Evolutionary conservation across 2,329 filamentous ascomycete species (phyloP).

Genomic region (Cladosporium velox): DNA sequence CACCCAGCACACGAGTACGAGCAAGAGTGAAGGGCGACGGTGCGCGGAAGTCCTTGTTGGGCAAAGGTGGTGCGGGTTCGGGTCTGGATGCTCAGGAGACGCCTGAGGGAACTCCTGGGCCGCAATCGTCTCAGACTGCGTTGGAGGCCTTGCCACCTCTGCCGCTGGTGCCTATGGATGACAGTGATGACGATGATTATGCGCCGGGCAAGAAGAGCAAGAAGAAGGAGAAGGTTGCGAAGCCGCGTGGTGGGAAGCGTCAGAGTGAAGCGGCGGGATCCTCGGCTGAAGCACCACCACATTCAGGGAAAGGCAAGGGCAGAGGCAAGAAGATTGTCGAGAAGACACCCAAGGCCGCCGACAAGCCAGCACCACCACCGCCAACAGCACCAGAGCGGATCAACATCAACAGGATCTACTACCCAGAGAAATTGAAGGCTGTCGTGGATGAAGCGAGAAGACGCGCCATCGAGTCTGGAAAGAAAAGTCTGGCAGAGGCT

Average conservation of each 20-base stretch:
- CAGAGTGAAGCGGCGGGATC: slow-evolving; percentile 22
- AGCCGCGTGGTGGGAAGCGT: slow-evolving; percentile 28
- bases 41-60: slow-evolving; percentile 44
- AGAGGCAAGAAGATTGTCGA: slow-evolving; percentile 1
- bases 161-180: slow-evolving; percentile 41
- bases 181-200: slow-evolving; percentile 52
- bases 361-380: background rate
- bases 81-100: slow-evolving; percentile 48
- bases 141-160: slow-evolving; percentile 36
- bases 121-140: slow-evolving; percentile 39
- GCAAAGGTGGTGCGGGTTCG: slow-evolving; percentile 44
- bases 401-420: slow-evolving; percentile 23
- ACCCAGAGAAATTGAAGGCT: slow-evolving; percentile 29
- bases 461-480: slow-evolving; percentile 42
- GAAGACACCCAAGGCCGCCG: background rate
- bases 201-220: slow-evolving; percentile 39
- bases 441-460: slow-evolving; percentile 47
- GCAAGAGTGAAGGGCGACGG: slow-evolving; percentile 52
- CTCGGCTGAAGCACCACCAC: slow-evolving; percentile 3
- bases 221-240: slow-evolving; percentile 33
- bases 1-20: slow-evolving; percentile 65
- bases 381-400: background rate
- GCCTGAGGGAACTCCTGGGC: slow-evolving; percentile 47
- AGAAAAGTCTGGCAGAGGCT: slow-evolving; percentile 42
- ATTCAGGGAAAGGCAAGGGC: slow-evolving; percentile 6